phyloP scores from a whole-genome alignment of 352 stramenopile genomes.

The Globisporangium lucens region DNA sequence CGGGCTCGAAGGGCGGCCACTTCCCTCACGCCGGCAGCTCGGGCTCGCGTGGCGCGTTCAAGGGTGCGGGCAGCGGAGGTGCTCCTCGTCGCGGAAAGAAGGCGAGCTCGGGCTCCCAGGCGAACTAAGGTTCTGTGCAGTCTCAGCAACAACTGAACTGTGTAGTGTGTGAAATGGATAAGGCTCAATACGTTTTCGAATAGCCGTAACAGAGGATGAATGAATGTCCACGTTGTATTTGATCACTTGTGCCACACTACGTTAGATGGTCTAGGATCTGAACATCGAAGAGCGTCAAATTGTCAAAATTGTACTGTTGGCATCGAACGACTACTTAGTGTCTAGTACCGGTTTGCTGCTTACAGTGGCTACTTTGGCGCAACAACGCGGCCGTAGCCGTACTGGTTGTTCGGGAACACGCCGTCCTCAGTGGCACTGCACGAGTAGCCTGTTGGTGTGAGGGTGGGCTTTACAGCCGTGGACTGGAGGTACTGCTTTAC shows the following conservation, averaged over 20 bases:
- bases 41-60: not conserved
- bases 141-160: not conserved
- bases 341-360: too few species aligned
- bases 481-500: slow-evolving; percentile 7
- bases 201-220: too few species aligned
- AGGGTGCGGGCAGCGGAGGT: not conserved
- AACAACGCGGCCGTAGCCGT: slow-evolving; percentile 16
- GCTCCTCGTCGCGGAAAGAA: slow-evolving; percentile 4
- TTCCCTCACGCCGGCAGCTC: slow-evolving; percentile 1
- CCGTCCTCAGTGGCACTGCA: slow-evolving; percentile 19
- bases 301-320: too few species aligned
- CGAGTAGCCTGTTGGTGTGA: slow-evolving; percentile 5
- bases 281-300: too few species aligned
- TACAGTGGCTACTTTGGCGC: not conserved
- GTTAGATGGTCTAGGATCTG: too few species aligned
- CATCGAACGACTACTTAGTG: too few species aligned
- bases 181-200: not conserved
- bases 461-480: slow-evolving; percentile 8
- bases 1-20: slow-evolving; percentile 4
- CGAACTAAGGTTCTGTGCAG: not conserved
- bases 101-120: slow-evolving; percentile 6
- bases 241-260: too few species aligned
- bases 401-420: slow-evolving; percentile 24
- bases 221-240: too few species aligned
- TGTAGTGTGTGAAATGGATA: not conserved